Evolutionary conservation across 805 yeast species (phyloP).

Genomic region (Kluyveromyces dobzhanskii): DNA sequence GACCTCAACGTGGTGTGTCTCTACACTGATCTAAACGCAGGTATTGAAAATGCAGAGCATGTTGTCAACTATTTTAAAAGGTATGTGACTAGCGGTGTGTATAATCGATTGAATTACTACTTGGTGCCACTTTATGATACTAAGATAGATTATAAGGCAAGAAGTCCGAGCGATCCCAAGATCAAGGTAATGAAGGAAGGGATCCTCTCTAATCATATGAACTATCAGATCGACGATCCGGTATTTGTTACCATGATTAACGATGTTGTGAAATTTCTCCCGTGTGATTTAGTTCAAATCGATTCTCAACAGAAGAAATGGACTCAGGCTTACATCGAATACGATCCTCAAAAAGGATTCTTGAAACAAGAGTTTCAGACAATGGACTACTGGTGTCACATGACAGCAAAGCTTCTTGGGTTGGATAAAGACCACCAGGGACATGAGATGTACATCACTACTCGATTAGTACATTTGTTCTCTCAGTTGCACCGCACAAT

Average conservation of each 20-base stretch:
- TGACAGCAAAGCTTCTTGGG: conserved; percentile 6
- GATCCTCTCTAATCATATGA: conserved; percentile 1
- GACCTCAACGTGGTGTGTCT: conserved; percentile 40
- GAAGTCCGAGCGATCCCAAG: conserved; percentile 1
- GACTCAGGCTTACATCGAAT: conserved; percentile 22
- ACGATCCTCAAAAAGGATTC: conserved; percentile 6
- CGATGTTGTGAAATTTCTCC: conserved; percentile 19
- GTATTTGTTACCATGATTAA: conserved; percentile 22
- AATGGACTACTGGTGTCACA: conserved; percentile 21
- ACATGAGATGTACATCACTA: conserved; percentile 18
- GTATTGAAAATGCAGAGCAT: conserved; percentile 12
- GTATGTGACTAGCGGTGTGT: conserved; percentile 14
- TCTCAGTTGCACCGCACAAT: conserved; percentile 14
- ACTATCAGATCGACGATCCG: conserved; percentile 21
- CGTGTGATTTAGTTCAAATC: conserved; percentile 22
- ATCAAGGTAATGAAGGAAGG: conserved; percentile 6
- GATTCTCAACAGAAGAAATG: conserved; percentile 9
- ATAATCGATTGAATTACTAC: conserved; percentile 18
- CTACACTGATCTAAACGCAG: conserved; percentile 21
- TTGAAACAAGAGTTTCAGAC: conserved; percentile 9
- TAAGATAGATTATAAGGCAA: not conserved
- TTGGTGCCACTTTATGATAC: conserved; percentile 23
- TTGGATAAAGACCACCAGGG: not conserved
- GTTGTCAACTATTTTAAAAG: conserved; percentile 16
- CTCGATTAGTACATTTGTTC: conserved; percentile 21